These are phyloP conservation scores for Turnera subulata DNA, from an alignment of 345 rosid genomes.

Conservation along the genomic window DNA sequence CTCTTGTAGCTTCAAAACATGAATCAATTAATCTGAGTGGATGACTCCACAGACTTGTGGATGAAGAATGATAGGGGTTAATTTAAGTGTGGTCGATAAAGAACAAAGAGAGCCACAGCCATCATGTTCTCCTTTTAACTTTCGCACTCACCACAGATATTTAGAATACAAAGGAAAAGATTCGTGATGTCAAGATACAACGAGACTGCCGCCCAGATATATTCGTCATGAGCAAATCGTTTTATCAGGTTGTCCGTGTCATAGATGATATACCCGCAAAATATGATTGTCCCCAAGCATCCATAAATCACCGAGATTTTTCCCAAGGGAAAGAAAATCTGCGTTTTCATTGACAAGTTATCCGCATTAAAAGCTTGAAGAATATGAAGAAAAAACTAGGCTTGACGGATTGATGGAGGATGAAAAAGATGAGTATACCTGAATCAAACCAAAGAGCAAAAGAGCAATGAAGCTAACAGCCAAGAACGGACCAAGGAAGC, in stretches of 20 bases:
- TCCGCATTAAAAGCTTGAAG: not conserved
- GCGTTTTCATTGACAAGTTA: constrained; percentile 28
- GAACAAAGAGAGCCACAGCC: no score
- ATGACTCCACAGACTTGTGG: no score
- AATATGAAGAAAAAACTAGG: not conserved
- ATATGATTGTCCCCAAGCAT: constrained; percentile 53
- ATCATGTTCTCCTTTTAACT: no score
- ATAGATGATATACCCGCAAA: constrained; percentile 34
- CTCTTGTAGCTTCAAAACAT: no score
- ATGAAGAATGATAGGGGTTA: no score
- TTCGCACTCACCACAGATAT: no score
- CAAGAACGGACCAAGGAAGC: constrained; percentile 78
- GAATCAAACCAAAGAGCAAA: constrained; percentile 60
- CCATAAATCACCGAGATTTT: constrained; percentile 67
- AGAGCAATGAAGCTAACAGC: constrained; percentile 51
- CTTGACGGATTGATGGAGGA: not conserved
- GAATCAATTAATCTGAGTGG: no score
- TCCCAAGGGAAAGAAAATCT: constrained; percentile 68
- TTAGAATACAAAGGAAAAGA: constrained; percentile 6
- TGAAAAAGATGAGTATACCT: constrained; percentile 32
- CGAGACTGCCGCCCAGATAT: constrained; percentile 12
- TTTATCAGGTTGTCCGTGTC: constrained; percentile 21
- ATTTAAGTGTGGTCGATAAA: no score
- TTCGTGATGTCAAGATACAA: constrained; percentile 17
- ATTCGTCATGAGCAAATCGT: constrained; percentile 15